Conservation (phyloP, 805 yeast species). For the Priceomyces melissophilus region DNA sequence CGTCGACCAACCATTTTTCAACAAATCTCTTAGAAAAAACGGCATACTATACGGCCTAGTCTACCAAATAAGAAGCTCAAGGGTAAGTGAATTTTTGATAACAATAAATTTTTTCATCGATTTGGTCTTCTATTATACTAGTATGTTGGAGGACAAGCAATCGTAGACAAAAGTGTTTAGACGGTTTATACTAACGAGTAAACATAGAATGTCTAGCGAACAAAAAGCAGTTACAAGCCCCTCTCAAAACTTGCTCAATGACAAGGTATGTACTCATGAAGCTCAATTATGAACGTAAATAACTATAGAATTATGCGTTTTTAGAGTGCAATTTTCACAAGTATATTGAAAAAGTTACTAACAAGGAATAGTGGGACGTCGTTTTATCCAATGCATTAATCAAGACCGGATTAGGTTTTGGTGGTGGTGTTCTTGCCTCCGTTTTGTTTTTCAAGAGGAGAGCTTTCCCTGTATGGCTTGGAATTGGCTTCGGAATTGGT, state of each 20-base stretch:
- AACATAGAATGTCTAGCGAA: constrained; percentile 21
- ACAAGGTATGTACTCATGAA: constrained; percentile 37
- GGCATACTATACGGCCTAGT: too few relatives aligned
- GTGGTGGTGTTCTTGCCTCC: constrained; percentile 92
- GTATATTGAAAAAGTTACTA: constrained; percentile 5
- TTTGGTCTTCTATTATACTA: too few relatives aligned
- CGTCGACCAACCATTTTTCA: too few relatives aligned
- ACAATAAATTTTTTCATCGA: too few relatives aligned
- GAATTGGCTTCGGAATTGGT: constrained; percentile 96
- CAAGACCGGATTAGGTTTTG: constrained; percentile 94
- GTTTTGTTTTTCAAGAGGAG: constrained; percentile 89
- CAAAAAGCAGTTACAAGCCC: constrained; percentile 39
- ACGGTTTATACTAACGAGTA: constrained; percentile 1
- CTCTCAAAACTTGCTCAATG: constrained; percentile 58
- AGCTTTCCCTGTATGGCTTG: constrained; percentile 97
- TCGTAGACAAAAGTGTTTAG: too few relatives aligned
- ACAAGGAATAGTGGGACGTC: constrained; percentile 70
- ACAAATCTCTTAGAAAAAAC: too few relatives aligned
- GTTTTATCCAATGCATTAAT: constrained; percentile 91
- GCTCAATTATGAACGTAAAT: not conserved
- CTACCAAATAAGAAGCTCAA: too few relatives aligned
- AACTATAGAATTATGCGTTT: too few relatives aligned
- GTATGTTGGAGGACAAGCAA: too few relatives aligned
- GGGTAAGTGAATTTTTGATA: too few relatives aligned
- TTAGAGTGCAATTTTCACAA: not conserved